Evolutionary conservation across 23 red algal genomes (phyloP).

Genomic region (Gracilariopsis chorda): DNA sequence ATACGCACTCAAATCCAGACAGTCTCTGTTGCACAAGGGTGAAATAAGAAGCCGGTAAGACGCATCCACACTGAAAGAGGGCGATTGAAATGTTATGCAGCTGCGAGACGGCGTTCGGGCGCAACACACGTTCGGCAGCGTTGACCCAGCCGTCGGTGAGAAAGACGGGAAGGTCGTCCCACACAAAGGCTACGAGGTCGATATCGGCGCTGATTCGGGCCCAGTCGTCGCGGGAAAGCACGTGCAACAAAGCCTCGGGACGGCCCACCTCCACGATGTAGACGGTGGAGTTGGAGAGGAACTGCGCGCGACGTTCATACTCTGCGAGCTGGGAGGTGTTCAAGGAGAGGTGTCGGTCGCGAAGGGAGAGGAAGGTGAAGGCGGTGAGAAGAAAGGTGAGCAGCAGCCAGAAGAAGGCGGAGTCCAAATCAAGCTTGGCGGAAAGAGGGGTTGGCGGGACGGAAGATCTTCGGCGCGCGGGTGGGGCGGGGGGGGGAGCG

Average conservation of each 20-base stretch:
- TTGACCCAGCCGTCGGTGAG: conserved; percentile 66
- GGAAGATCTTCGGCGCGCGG: neutral
- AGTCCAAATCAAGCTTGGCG: conserved; percentile 47
- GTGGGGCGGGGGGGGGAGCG: neutral
- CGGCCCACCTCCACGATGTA: conserved; percentile 69
- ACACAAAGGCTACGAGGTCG: conserved; percentile 69
- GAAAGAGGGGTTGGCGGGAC: neutral
- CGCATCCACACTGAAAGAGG: conserved; percentile 69
- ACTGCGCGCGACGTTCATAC: conserved; percentile 68
- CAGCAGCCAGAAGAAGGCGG: conserved; percentile 69
- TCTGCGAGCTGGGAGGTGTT: conserved; percentile 63
- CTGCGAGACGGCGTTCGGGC: neutral
- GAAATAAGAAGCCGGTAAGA: conserved; percentile 63
- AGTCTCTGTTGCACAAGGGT: conserved; percentile 22
- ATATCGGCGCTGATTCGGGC: conserved; percentile 28
- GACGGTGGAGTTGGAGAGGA: conserved; percentile 72
- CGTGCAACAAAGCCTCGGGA: conserved; percentile 46
- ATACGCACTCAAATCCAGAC: conserved; percentile 56
- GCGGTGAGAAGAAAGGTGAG: conserved; percentile 56
- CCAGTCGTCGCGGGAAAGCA: conserved; percentile 44
- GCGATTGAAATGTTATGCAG: conserved; percentile 12
- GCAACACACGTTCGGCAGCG: conserved; percentile 14
- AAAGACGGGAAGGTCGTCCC: conserved; percentile 66
- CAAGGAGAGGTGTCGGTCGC: conserved; percentile 28
- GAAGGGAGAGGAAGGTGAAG: conserved; percentile 47